Percentiles rank a stretch among this genome's conserved stretches.
Evolutionary conservation across 1,139 yeast genomes (phyloP).

Genomic region (Sugiyamaella novakii): DNA sequence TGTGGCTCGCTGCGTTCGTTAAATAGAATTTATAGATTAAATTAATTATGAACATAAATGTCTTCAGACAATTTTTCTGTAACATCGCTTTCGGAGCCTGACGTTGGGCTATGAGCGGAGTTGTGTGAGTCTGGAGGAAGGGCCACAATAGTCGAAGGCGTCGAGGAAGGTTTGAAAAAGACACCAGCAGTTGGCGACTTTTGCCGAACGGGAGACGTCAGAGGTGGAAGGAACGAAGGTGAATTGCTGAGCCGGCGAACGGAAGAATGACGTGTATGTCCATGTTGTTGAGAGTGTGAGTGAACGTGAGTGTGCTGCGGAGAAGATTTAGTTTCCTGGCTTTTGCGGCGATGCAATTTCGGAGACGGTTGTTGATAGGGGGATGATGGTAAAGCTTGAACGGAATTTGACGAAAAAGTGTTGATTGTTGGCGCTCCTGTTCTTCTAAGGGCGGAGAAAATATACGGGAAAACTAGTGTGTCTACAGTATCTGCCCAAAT

Average conservation of each 20-base stretch:
- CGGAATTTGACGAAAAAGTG: background rate
- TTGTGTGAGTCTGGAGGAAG: conserved; percentile 5
- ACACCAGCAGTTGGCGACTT: conserved; percentile 9
- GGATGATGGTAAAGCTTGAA: conserved; percentile 4
- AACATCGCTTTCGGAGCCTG: conserved; percentile 15
- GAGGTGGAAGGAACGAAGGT: conserved; percentile 10
- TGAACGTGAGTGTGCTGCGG: background rate
- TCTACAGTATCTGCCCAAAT: conserved; percentile 81
- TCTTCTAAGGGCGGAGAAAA: conserved; percentile 40
- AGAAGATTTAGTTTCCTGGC: conserved; percentile 1
- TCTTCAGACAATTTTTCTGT: conserved; percentile 15
- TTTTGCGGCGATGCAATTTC: background rate
- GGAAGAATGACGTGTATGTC: conserved; percentile 7
- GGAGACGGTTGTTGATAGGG: background rate
- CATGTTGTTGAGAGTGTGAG: conserved; percentile 1
- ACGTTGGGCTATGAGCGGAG: background rate
- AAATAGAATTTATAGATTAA: background rate
- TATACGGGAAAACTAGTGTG: conserved; percentile 55
- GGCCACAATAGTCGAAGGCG: conserved; percentile 1
- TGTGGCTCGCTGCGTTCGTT: background rate
- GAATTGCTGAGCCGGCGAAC: conserved; percentile 2
- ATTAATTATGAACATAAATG: background rate
- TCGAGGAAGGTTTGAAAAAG: conserved; percentile 7
- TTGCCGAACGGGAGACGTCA: conserved; percentile 8
- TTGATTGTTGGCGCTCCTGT: conserved; percentile 8